These are phyloP conservation scores for Dalbergia cultrata DNA, from an alignment of 306 rosid species.

Conservation along the genomic window DNA sequence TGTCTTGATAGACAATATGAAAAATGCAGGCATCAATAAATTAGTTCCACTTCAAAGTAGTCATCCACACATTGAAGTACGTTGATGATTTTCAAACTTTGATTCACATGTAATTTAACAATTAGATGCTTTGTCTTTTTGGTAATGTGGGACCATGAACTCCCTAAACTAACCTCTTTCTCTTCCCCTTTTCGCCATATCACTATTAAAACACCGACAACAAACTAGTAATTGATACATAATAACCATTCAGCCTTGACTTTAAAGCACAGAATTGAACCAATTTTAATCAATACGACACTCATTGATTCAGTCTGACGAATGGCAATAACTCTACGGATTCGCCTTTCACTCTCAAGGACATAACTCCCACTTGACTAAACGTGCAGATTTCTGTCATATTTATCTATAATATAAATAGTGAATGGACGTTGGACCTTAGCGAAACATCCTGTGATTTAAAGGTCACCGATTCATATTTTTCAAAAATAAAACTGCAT, in stretches of 20 bases:
- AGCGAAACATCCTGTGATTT: too few species aligned
- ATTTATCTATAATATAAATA: too few species aligned
- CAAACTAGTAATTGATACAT: background rate
- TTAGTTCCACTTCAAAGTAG: background rate
- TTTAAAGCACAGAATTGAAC: background rate
- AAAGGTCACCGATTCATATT: too few species aligned
- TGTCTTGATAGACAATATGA: background rate
- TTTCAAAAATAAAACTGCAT: too few species aligned
- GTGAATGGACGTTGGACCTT: too few species aligned
- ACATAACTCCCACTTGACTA: too few species aligned
- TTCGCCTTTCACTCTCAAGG: too few species aligned
- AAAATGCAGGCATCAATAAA: background rate
- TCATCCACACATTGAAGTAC: background rate
- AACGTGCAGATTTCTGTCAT: too few species aligned
- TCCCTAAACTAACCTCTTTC: background rate
- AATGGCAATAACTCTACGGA: background rate
- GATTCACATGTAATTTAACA: background rate
- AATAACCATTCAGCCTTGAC: background rate
- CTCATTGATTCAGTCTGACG: background rate
- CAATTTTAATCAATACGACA: conserved; percentile 19
- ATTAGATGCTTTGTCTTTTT: background rate
- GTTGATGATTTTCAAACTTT: background rate
- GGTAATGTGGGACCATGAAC: background rate
- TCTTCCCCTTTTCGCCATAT: background rate
- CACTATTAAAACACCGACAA: too few species aligned